Percentiles rank a stretch among this genome's conserved stretches.
phyloP scores from a whole-genome alignment of 371 early-diverging fungal genomes.

The Syncephalastrum monosporum region DNA sequence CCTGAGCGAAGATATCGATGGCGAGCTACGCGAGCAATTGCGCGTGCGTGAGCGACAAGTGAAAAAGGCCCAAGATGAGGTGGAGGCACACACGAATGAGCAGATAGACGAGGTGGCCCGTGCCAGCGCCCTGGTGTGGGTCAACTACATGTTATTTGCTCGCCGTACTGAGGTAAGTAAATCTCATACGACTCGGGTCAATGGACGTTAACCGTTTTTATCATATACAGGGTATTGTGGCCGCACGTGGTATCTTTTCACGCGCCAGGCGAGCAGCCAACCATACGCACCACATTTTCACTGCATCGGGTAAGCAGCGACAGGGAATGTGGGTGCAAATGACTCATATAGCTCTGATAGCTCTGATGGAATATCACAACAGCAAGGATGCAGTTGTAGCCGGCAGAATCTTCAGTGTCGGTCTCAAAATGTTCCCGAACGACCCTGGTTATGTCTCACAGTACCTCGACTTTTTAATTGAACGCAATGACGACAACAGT shows the following conservation, averaged over 20 bases:
- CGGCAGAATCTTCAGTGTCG: conserved; percentile 89
- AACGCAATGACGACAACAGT: conserved; percentile 91
- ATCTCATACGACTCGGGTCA: not conserved
- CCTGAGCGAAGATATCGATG: conserved; percentile 71
- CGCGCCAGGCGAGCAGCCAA: conserved; percentile 75
- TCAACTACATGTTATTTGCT: conserved; percentile 83
- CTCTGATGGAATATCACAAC: conserved; percentile 91
- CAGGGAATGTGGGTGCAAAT: not conserved
- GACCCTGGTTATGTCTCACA: conserved; percentile 73
- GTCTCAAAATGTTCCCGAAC: conserved; percentile 76
- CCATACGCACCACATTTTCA: conserved; percentile 84
- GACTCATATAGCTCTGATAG: conserved; percentile 33
- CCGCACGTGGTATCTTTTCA: conserved; percentile 78
- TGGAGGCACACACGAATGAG: conserved; percentile 59
- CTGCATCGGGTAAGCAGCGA: conserved; percentile 60
- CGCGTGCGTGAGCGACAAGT: conserved; percentile 63
- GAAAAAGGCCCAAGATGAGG: conserved; percentile 64
- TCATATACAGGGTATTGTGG: conserved; percentile 57
- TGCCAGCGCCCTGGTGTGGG: conserved; percentile 75
- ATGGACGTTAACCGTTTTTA: not conserved
- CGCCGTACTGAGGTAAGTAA: conserved; percentile 73
- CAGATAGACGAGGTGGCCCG: conserved; percentile 65
- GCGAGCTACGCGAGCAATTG: conserved; percentile 76
- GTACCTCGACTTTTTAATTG: conserved; percentile 86
- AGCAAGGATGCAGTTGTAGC: conserved; percentile 84